Percentiles rank a stretch among this genome's conserved stretches.
Conservation (phyloP, 495 filamentous ascomycete genomes). For the Xylaria intraflava region DNA sequence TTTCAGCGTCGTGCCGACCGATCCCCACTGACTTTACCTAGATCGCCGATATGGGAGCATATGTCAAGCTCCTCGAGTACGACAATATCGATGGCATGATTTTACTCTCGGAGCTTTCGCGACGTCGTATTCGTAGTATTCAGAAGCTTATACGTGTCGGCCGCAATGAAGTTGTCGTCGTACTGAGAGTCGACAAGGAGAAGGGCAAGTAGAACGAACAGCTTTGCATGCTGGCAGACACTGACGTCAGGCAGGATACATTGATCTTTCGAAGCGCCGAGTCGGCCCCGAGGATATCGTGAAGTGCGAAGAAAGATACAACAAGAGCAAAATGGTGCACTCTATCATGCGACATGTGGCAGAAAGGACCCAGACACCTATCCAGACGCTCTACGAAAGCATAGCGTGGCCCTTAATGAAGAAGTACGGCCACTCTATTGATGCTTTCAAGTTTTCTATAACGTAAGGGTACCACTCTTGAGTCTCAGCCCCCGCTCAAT, state of each 20-base stretch:
- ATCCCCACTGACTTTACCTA: slow-evolving; percentile 31
- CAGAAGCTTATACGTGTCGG: slow-evolving; percentile 98
- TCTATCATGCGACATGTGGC: slow-evolving; percentile 97
- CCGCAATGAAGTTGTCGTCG: slow-evolving; percentile 95
- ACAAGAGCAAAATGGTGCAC: slow-evolving; percentile 99
- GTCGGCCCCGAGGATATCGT: slow-evolving; percentile 96
- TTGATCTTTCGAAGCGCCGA: slow-evolving; percentile 96
- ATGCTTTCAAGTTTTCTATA: slow-evolving; percentile 98
- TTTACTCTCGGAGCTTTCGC: slow-evolving; percentile 87
- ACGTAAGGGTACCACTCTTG: slow-evolving; percentile 53
- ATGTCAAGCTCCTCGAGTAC: slow-evolving; percentile 98
- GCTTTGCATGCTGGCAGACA: slow-evolving; percentile 5
- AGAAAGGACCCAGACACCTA: slow-evolving; percentile 89
- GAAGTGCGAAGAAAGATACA: slow-evolving; percentile 97
- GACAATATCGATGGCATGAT: slow-evolving; percentile 99
- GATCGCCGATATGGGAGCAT: slow-evolving; percentile 99
- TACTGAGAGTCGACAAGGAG: slow-evolving; percentile 96
- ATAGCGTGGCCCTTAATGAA: slow-evolving; percentile 97
- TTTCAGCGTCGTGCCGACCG: neutral
- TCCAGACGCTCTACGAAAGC: slow-evolving; percentile 84
- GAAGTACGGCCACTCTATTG: slow-evolving; percentile 92
- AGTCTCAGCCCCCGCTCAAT: slow-evolving; percentile 1
- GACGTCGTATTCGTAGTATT: slow-evolving; percentile 94
- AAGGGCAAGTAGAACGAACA: slow-evolving; percentile 56
- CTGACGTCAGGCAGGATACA: slow-evolving; percentile 59